Base-by-base conservation (phyloP, 116 monocot genomes). In the Dioscorea cayenensis region DNA sequence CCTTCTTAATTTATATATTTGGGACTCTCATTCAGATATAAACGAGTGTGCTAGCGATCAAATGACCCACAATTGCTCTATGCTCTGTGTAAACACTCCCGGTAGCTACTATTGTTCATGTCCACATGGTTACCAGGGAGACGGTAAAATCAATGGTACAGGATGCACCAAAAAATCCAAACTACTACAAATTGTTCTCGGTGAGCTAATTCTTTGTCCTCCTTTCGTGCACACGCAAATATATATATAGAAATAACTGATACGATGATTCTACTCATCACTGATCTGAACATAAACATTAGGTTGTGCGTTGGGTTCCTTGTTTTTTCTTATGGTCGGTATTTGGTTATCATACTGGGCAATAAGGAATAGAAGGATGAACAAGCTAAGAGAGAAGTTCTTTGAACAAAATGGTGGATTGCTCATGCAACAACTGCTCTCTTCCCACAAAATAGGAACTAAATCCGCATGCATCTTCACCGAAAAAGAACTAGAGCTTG, bases 381-480 rank as follows among this genome's bases (percentile, higher is more conserved):
- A 78, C 0, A 10, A 38, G 10, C 71, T 81, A 0, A 80, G 64
- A 48, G 85, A 89, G 66, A 78, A 68, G 11, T 83, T 78, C 49
- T 89, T 86, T 74, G 51, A 60, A 64, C 83, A 89, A 20, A 89
- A 89, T 60, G 89, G 89, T 6, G 89, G 89, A 1, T 32, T 79
- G 21, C 60, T 89, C 23, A 65, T 90, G 18, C 72, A 87, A 32
- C 55, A 55, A 16, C 55, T 16, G 55, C 55, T 55, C 17, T 16
- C 55, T 5, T 55, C 2, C 5, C 55, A 16, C 14, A 2, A n/a
- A 0, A 73, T 77, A 9, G 62, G 22, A n/a, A 21, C 61, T 19
- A 19, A 23, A 5, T 55, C 75, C 2, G 68, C 72, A 12, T 52
- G 61, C 18, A 79, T 79, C 32, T 86, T 76, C 79, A 79, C 74